Base-by-base conservation (phyloP, 140 eudicot genomes). In the Flaveria floridana region DNA sequence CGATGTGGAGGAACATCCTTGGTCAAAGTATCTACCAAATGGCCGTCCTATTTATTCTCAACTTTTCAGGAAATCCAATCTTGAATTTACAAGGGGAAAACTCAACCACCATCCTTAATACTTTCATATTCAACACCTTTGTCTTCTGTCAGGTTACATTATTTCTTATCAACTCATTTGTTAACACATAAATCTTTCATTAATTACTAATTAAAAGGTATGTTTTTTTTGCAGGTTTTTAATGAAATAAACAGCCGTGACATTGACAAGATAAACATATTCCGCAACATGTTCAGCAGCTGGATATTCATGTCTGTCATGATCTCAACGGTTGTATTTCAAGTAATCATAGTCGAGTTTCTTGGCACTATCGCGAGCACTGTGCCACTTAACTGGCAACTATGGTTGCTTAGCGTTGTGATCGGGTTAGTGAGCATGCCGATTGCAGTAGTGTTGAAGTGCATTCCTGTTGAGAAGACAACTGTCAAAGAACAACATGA, bases 121-220 rank as follows among this genome's bases (percentile, higher is more conserved):
- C 98, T 34, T 86, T 92, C 86, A 92, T 92, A 48, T 92, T 92
- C 89, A 92, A 92, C 86, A 82, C 98, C 76, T 92, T 92, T 39
- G 97, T 92, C 57, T 92, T 92, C 80, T 92, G 98, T 72, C 98
- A 92, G 98, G 98, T 92, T 74, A 50, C 6, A 11, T 48, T 41
- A 44, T 44, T 44, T 44, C 50, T 8, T 1, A 44, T 8, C 50
- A 44, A 44, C 12, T 44, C 12, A 7, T 44, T 8, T 44, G 8
- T 44, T 44, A 44, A 44, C 7, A 2, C 50, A 44, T 44, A 44
- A 44, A 1, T 44, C 50, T 44, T 44, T 44, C 50, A 44, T 9
- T 44, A 44, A 44, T 9, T 12, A 7, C 12, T 30, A 30, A 3
- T 30, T 3, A 30, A 30, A 30, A 30, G 37, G 14, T 15, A 15